Conservation (phyloP, 1,284 basidiomycete species). For the Pseudozyma thailandica region DNA sequence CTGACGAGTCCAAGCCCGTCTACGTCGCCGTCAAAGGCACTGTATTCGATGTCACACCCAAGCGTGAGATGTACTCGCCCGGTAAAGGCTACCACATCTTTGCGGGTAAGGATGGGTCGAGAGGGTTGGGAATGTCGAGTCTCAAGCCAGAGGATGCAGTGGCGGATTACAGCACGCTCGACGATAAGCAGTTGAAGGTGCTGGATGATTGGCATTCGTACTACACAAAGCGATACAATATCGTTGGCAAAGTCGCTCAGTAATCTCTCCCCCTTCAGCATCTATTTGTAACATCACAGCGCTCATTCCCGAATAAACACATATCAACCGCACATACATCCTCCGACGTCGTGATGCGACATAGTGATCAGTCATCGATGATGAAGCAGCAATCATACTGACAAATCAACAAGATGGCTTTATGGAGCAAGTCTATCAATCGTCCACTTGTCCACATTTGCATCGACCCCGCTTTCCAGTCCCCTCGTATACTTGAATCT, state of each 20-base stretch:
- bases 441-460: constrained; percentile 46
- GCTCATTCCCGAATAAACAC: background rate
- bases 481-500: constrained; percentile 59
- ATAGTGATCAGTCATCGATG: too few species aligned
- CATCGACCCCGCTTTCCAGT: constrained; percentile 12
- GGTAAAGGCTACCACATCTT: constrained; percentile 70
- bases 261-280: background rate
- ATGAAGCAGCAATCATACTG: too few species aligned
- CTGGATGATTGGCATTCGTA: constrained; percentile 79
- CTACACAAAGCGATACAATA: constrained; percentile 67
- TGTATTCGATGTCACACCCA: constrained; percentile 82
- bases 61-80: constrained; percentile 79
- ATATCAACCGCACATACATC: background rate
- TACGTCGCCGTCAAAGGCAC: constrained; percentile 90
- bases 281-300: background rate
- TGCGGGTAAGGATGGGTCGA: constrained; percentile 83
- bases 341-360: too few species aligned
- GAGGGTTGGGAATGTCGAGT: constrained; percentile 75
- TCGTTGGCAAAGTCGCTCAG: constrained; percentile 61
- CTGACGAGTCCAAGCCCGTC: constrained; percentile 76
- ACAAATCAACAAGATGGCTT: constrained; percentile 2
- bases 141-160: constrained; percentile 88
- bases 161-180: constrained; percentile 83
- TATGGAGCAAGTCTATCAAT: constrained; percentile 57
- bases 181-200: constrained; percentile 81